Evolutionary conservation across 2,329 filamentous ascomycete genomes (phyloP).

Genomic region (Chlorencoelia australis): DNA sequence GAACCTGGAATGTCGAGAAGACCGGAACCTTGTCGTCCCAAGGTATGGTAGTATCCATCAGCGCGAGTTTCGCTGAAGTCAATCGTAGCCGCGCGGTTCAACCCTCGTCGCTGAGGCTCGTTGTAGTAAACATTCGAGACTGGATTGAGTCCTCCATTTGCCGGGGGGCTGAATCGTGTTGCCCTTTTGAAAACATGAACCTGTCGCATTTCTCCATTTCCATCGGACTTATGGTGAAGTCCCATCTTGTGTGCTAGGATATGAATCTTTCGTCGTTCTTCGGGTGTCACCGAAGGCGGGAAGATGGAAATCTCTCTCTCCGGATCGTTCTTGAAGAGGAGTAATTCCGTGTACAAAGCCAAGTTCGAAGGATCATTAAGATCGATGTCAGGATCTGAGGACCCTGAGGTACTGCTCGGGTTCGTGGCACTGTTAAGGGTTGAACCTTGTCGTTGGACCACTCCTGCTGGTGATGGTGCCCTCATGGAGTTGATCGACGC

Average conservation of each 20-base stretch:
- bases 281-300: conserved; percentile 66
- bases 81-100: conserved; percentile 93
- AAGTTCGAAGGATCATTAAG: conserved; percentile 84
- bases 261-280: conserved; percentile 83
- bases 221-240: conserved; percentile 81
- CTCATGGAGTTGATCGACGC: conserved; percentile 55
- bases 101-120: conserved; percentile 71
- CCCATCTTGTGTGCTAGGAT: conserved; percentile 93
- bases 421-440: conserved; percentile 5
- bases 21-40: conserved; percentile 69
- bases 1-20: conserved; percentile 86
- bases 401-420: conserved; percentile 9
- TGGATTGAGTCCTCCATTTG: no score
- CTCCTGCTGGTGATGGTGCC: conserved; percentile 24
- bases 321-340: conserved; percentile 76
- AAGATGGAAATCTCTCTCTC: conserved; percentile 75
- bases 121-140: conserved; percentile 43
- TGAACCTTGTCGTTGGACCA: conserved; percentile 18
- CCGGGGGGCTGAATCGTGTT: conserved; percentile 20
- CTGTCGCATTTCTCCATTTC: conserved; percentile 76
- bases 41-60: conserved; percentile 53
- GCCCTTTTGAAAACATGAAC: conserved; percentile 73
- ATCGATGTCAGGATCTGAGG: conserved; percentile 64
- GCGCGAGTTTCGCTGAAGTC: conserved; percentile 82
- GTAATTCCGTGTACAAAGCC: conserved; percentile 80